phyloP scores from a whole-genome alignment of 2,329 filamentous ascomycete genomes.

The Aureobasidium sp. region DNA sequence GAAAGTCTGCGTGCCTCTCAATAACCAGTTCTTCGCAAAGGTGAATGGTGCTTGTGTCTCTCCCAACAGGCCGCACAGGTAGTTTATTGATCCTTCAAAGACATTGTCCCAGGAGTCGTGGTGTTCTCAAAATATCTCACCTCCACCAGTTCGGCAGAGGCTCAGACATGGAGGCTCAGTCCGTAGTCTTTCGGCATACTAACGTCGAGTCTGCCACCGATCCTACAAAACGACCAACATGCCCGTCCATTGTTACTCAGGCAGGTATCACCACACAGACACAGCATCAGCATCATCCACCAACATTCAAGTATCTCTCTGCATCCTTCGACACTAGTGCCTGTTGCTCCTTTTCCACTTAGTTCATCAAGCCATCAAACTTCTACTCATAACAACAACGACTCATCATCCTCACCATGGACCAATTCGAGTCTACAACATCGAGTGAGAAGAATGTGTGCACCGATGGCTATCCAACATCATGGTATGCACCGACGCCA shows the following conservation, averaged over 20 bases:
- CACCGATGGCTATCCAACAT: constrained; percentile 8
- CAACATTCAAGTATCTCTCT: constrained; percentile 6
- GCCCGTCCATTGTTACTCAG: constrained; percentile 7
- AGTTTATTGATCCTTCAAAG: constrained; percentile 13
- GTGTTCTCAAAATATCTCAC: constrained; percentile 16
- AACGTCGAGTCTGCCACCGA: constrained; percentile 7
- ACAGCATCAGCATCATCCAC: constrained; percentile 6
- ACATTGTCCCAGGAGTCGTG: constrained; percentile 4
- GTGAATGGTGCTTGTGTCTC: constrained; percentile 9
- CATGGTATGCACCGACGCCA: constrained; percentile 10
- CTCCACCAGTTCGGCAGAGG: constrained; percentile 10
- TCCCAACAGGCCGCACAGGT: constrained; percentile 7
- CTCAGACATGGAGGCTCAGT: constrained; percentile 15
- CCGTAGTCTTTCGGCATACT: neutral
- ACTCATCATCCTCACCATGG: constrained; percentile 6
- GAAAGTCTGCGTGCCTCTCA: constrained; percentile 10
- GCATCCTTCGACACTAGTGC: neutral
- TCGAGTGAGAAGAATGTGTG: constrained; percentile 10
- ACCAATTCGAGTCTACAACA: constrained; percentile 8
- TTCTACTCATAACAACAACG: neutral
- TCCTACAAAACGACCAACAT: constrained; percentile 12
- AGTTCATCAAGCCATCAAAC: neutral
- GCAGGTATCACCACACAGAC: neutral
- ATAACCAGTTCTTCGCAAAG: neutral
- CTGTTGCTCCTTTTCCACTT: neutral